Percentiles rank a stretch among this genome's conserved stretches.
Evolutionary conservation across 345 rosid genomes (phyloP).

Genomic region (Gossypium raimondii): DNA sequence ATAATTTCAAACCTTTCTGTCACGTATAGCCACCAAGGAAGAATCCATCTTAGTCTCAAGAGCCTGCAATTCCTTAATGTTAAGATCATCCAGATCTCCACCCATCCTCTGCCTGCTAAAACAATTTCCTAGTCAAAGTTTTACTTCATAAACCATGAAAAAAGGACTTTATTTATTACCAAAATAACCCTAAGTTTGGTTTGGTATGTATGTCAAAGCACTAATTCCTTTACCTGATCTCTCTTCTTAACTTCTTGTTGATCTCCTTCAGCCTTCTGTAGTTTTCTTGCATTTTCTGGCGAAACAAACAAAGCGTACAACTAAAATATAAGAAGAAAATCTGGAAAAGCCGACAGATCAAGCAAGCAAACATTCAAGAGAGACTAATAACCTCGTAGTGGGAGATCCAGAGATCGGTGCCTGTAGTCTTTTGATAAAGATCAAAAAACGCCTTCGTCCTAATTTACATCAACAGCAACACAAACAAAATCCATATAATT

Average conservation of each 20-base stretch:
- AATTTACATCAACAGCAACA: neutral
- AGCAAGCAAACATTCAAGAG: neutral
- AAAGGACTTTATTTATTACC: neutral
- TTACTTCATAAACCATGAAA: neutral
- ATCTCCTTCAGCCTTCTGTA: conserved; percentile 45
- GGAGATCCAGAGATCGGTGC: conserved; percentile 52
- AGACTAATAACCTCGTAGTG: conserved; percentile 43
- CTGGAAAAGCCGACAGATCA: neutral
- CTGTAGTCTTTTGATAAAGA: conserved; percentile 42
- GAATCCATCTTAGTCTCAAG: conserved; percentile 42
- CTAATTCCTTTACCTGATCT: conserved; percentile 35
- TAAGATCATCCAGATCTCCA: conserved; percentile 39
- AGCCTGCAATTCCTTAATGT: conserved; percentile 32
- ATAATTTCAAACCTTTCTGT: conserved; percentile 37
- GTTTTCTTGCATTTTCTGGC: conserved; percentile 57
- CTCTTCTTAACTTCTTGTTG: conserved; percentile 42
- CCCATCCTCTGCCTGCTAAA: conserved; percentile 48
- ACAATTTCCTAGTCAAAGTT: neutral
- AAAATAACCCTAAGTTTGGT: neutral
- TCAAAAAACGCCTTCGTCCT: conserved; percentile 48
- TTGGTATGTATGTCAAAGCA: neutral
- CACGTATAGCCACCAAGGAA: conserved; percentile 32
- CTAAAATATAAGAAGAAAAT: neutral
- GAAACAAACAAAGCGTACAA: neutral
- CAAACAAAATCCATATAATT: neutral